These are phyloP conservation scores for Sambucus nigra DNA, from an alignment of 129 eudicot species.

Conservation along the genomic window DNA sequence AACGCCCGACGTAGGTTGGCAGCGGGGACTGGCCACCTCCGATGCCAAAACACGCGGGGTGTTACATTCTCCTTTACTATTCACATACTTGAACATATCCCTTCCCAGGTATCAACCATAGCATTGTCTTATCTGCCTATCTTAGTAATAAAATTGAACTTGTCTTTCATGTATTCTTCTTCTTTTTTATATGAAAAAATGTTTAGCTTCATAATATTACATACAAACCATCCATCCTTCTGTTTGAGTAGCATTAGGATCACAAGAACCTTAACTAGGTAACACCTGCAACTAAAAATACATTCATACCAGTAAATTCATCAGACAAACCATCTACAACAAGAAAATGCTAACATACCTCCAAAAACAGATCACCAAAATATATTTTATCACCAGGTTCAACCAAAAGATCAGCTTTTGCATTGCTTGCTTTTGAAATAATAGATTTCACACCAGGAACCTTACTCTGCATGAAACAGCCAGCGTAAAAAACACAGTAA, in stretches of 20 bases:
- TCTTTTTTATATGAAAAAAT: not conserved
- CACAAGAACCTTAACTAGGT: not conserved
- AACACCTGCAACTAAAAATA: not conserved
- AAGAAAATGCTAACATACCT: constrained; percentile 34
- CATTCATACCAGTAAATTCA: not conserved
- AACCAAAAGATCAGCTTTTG: constrained; percentile 72
- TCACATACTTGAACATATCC: no score
- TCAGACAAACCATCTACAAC: not conserved
- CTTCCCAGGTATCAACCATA: no score
- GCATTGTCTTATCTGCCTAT: no score
- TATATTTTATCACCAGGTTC: constrained; percentile 79
- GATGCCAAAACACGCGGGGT: no score
- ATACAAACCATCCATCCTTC: not conserved
- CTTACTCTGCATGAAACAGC: constrained; percentile 51
- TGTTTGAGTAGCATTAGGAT: not conserved
- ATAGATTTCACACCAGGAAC: constrained; percentile 75
- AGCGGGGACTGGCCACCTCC: no score
- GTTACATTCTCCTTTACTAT: no score
- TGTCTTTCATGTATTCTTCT: not conserved
- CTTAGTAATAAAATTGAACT: no score
- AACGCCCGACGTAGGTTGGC: no score
- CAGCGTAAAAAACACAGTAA: not conserved
- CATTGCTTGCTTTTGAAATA: constrained; percentile 87
- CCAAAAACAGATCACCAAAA: constrained; percentile 74
- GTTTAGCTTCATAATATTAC: not conserved